Conservation (phyloP, 768 basidiomycete genomes). For the Lactarius psammicola region DNA sequence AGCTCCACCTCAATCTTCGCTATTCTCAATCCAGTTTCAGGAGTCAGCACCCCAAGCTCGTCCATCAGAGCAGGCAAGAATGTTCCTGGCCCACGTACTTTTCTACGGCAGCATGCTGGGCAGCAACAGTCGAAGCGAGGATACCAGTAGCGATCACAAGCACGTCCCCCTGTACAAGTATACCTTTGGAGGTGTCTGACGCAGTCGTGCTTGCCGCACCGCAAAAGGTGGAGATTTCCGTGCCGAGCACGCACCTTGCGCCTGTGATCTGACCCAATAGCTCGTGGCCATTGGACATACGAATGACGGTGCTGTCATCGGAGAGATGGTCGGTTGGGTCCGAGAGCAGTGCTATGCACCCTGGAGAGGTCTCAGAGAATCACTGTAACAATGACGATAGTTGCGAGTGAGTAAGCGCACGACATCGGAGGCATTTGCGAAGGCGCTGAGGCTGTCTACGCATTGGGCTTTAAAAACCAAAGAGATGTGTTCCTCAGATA, state of each 20-base stretch:
- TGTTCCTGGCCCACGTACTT: slow-evolving; percentile 61
- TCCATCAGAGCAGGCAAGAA: slow-evolving; percentile 67
- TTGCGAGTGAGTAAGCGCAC: slow-evolving; percentile 67
- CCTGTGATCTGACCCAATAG: slow-evolving; percentile 83
- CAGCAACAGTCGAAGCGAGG: slow-evolving; percentile 57
- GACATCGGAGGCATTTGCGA: slow-evolving; percentile 69
- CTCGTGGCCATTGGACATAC: slow-evolving; percentile 69
- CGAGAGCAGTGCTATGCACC: slow-evolving; percentile 78
- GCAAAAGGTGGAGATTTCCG: slow-evolving; percentile 76
- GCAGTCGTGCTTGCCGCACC: slow-evolving; percentile 56
- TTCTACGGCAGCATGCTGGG: slow-evolving; percentile 53
- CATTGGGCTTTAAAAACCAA: slow-evolving; percentile 53
- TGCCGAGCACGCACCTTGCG: slow-evolving; percentile 82
- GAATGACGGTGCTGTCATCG: slow-evolving; percentile 70
- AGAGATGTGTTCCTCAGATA: not conserved
- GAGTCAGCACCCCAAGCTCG: slow-evolving; percentile 49
- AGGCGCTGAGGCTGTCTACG: slow-evolving; percentile 86
- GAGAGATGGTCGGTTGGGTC: slow-evolving; percentile 82
- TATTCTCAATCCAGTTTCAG: slow-evolving; percentile 35
- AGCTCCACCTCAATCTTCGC: slow-evolving; percentile 26
- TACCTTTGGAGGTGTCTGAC: slow-evolving; percentile 36
- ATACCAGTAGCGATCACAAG: slow-evolving; percentile 79
- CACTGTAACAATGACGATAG: slow-evolving; percentile 30
- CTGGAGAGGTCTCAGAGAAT: slow-evolving; percentile 40
- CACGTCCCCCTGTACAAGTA: slow-evolving; percentile 73